Percentiles rank a stretch among this genome's conserved stretches.
Evolutionary conservation across 1,284 basidiomycete genomes (phyloP).

Genomic region (Ganoderma meredithae): DNA sequence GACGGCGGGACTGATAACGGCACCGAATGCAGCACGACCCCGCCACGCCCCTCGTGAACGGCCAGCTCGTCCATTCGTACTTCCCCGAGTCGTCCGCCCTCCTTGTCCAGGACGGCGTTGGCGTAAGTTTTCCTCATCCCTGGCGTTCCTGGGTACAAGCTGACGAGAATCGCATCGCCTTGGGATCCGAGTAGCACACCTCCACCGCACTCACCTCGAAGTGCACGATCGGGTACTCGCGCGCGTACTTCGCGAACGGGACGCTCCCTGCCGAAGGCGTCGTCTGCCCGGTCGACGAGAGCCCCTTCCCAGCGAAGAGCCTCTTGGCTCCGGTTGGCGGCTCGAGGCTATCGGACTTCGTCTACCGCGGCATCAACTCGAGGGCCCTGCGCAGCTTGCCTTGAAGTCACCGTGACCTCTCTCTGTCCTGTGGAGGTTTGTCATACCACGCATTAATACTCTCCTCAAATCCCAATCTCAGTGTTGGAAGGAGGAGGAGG

Average conservation of each 20-base stretch:
- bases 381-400: background rate
- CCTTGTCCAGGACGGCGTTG: slow-evolving; percentile 39
- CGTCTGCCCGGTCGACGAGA: slow-evolving; percentile 36
- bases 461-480: no score
- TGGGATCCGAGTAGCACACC: slow-evolving; percentile 31
- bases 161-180: background rate
- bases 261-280: slow-evolving; percentile 37
- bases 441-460: no score
- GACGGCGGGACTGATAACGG: background rate
- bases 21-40: slow-evolving; percentile 29
- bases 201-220: slow-evolving; percentile 34
- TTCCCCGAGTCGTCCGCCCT: slow-evolving; percentile 37
- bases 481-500: no score
- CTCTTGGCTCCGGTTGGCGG: background rate
- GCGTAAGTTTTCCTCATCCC: slow-evolving; percentile 30
- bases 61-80: slow-evolving; percentile 30
- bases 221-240: slow-evolving; percentile 32
- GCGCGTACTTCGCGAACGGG: slow-evolving; percentile 38
- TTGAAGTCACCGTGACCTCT: background rate
- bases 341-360: background rate
- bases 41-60: slow-evolving; percentile 41
- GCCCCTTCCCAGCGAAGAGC: slow-evolving; percentile 28
- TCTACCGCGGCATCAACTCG: slow-evolving; percentile 2
- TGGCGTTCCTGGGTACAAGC: no score
- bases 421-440: background rate